Conservation (phyloP, 371 early-diverging fungal genomes). For the Fennellomyces sp. region DNA sequence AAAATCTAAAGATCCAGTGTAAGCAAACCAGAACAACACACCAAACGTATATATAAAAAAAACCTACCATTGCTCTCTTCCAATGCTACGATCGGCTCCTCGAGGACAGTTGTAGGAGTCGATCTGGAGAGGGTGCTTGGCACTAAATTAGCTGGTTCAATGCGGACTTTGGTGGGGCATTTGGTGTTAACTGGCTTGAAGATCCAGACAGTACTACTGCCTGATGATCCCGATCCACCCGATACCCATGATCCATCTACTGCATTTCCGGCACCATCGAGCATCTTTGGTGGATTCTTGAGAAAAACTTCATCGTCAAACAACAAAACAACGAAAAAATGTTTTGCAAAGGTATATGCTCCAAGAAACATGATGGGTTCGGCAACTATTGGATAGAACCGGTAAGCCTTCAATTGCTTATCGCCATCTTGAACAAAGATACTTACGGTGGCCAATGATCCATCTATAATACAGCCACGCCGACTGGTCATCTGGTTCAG, state of each 20-base stretch:
- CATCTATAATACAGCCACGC: constrained; percentile 96
- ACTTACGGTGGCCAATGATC: constrained; percentile 73
- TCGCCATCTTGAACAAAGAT: neutral
- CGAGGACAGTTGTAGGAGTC: constrained; percentile 5
- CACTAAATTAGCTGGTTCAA: neutral
- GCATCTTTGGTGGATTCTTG: constrained; percentile 9
- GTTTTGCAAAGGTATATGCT: constrained; percentile 17
- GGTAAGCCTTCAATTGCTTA: no score
- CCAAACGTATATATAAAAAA: no score
- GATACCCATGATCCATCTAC: constrained; percentile 19
- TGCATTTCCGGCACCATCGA: constrained; percentile 6
- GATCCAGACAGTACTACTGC: constrained; percentile 28
- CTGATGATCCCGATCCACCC: constrained; percentile 4
- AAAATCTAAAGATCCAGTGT: neutral
- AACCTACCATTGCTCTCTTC: neutral
- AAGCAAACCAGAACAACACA: no score
- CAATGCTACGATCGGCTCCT: neutral
- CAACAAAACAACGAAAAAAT: constrained; percentile 14
- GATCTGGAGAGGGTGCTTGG: constrained; percentile 10
- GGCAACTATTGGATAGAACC: constrained; percentile 9
- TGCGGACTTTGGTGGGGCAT: neutral
- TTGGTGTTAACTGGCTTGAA: neutral
- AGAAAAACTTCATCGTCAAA: constrained; percentile 29
- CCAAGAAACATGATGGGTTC: constrained; percentile 24
- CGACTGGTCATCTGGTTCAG: constrained; percentile 96